Conservation (phyloP, 441 rosid species). For the Viola pubescens region DNA sequence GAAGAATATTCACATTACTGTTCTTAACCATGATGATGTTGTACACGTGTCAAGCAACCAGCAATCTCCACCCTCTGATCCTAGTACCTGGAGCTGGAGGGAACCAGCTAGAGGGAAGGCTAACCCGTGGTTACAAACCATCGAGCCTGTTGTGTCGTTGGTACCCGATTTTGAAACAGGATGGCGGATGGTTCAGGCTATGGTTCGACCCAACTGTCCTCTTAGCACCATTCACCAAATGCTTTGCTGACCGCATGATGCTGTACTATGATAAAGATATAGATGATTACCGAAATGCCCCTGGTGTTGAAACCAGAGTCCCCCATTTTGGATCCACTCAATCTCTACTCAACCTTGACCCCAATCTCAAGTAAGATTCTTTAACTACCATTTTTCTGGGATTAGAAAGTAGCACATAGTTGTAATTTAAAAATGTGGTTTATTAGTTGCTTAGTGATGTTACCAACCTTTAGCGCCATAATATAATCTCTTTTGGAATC, state of each 20-base stretch:
- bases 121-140: slow-evolving; percentile 49
- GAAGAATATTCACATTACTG: slow-evolving; percentile 16
- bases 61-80: slow-evolving; percentile 54
- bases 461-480: no score
- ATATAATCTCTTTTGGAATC: no score
- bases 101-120: slow-evolving; percentile 73
- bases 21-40: slow-evolving; percentile 20
- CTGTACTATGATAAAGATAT: slow-evolving; percentile 43
- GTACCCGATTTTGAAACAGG: slow-evolving; percentile 40
- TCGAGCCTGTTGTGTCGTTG: slow-evolving; percentile 44
- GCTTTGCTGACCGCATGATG: slow-evolving; percentile 72
- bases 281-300: slow-evolving; percentile 72
- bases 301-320: slow-evolving; percentile 66
- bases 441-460: no score
- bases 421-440: no score
- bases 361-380: slow-evolving; percentile 55
- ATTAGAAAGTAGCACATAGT: no score
- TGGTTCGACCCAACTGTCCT: slow-evolving; percentile 77
- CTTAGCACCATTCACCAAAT: slow-evolving; percentile 57
- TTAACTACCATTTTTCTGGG: neutral
- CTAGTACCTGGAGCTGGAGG: slow-evolving; percentile 84
- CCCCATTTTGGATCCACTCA: slow-evolving; percentile 57
- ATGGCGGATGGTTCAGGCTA: slow-evolving; percentile 75
- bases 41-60: slow-evolving; percentile 29
- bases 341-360: slow-evolving; percentile 65